These are phyloP conservation scores for Hypoxylon sp. DNA, from an alignment of 2,329 filamentous ascomycete species.

Conservation along the genomic window DNA sequence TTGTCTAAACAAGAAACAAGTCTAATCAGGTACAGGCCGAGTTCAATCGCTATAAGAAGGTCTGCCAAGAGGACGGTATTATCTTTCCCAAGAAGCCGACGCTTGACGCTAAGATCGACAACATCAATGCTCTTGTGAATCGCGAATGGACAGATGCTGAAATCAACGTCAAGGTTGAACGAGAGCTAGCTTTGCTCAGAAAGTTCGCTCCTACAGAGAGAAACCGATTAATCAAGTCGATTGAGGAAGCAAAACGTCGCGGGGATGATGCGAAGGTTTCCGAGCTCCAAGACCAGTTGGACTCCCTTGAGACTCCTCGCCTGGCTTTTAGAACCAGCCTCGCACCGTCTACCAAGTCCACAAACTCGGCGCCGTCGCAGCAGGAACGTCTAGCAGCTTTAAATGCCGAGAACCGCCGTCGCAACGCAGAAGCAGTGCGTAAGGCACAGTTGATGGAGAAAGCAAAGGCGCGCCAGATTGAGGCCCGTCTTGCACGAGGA, in stretches of 20 bases:
- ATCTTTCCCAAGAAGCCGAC: slow-evolving; percentile 80
- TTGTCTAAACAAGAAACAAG: slow-evolving; percentile 6
- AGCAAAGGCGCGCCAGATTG: slow-evolving; percentile 71
- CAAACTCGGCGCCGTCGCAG: slow-evolving; percentile 70
- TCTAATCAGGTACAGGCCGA: slow-evolving; percentile 71
- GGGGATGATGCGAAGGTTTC: slow-evolving; percentile 72
- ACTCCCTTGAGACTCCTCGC: slow-evolving; percentile 76
- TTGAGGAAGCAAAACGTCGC: slow-evolving; percentile 75
- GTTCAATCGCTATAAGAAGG: slow-evolving; percentile 83
- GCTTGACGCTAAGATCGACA: slow-evolving; percentile 79
- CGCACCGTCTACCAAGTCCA: slow-evolving; percentile 66
- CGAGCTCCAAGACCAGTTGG: slow-evolving; percentile 72
- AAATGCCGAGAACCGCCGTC: slow-evolving; percentile 86
- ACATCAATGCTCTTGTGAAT: slow-evolving; percentile 84
- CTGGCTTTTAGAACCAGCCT: slow-evolving; percentile 80
- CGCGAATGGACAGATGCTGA: slow-evolving; percentile 88
- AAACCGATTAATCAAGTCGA: slow-evolving; percentile 73
- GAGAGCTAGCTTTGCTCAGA: slow-evolving; percentile 76
- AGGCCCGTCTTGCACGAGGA: slow-evolving; percentile 73
- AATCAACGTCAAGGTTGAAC: slow-evolving; percentile 82
- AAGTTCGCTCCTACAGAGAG: slow-evolving; percentile 78
- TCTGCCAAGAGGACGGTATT: slow-evolving; percentile 79
- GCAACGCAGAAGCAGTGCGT: slow-evolving; percentile 91
- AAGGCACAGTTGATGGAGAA: slow-evolving; percentile 89
- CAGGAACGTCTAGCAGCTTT: slow-evolving; percentile 87